Percentiles rank a stretch among this genome's conserved stretches.
Evolutionary conservation across 2,329 filamentous ascomycete species (phyloP).

Genomic region (Neofusicoccum cordaticola): DNA sequence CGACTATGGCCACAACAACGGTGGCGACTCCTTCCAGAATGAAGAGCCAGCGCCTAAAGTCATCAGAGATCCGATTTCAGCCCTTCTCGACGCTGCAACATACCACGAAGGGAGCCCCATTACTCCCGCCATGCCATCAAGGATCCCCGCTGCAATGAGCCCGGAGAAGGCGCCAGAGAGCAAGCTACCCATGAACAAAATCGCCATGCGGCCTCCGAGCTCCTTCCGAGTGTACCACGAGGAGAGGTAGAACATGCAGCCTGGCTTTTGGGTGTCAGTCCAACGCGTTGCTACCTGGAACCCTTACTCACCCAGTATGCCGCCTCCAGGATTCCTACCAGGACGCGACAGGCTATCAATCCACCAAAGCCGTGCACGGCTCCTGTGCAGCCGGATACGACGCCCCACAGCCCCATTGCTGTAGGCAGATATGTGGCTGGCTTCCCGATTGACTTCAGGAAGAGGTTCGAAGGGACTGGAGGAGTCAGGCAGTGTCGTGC

Average conservation of each 20-base stretch:
- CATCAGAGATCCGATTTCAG: background rate
- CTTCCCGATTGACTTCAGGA: constrained; percentile 33
- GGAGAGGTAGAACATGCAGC: constrained; percentile 21
- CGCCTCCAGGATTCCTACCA: constrained; percentile 53
- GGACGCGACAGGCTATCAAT: constrained; percentile 50
- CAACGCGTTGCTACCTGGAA: no score
- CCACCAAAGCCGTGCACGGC: constrained; percentile 44
- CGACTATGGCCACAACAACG: constrained; percentile 27
- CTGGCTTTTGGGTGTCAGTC: background rate
- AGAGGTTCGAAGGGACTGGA: constrained; percentile 42
- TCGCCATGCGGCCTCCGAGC: constrained; percentile 18
- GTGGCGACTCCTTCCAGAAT: constrained; percentile 2
- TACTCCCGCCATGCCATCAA: constrained; percentile 25
- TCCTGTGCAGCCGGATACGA: constrained; percentile 39
- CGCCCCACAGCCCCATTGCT: constrained; percentile 42
- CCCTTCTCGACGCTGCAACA: background rate
- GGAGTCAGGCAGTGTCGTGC: constrained; percentile 39
- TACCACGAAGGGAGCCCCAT: background rate
- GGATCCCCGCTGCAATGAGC: constrained; percentile 18
- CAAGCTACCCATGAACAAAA: constrained; percentile 17
- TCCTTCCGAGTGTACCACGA: constrained; percentile 22
- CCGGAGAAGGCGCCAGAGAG: constrained; percentile 18
- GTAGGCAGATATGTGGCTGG: constrained; percentile 39
- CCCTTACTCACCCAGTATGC: constrained; percentile 39
- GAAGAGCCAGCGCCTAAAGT: background rate